phyloP scores from a whole-genome alignment of 495 filamentous ascomycete genomes.

The Niebla homalea region DNA sequence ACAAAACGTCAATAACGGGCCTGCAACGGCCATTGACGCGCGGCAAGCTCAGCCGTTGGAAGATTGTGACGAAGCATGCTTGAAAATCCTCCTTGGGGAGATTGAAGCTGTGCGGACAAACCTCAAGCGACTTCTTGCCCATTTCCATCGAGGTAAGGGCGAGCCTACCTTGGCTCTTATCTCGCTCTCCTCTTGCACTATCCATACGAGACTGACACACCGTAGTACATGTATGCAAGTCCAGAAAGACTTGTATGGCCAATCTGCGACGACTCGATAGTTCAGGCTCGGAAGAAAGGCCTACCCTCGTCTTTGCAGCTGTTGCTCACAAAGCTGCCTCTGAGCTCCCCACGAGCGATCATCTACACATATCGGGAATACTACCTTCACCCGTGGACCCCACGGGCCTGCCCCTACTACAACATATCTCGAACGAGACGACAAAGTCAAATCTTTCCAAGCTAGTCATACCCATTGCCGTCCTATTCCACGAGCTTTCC shows the following conservation, averaged over 20 bases:
- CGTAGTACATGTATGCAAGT: conserved; percentile 61
- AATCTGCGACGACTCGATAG: conserved; percentile 52
- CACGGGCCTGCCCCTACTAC: conserved; percentile 49
- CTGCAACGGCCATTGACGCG: conserved; percentile 12
- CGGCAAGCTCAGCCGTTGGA: conserved; percentile 11
- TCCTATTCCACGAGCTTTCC: conserved; percentile 34
- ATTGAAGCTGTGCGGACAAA: conserved; percentile 37
- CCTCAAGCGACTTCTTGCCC: conserved; percentile 33
- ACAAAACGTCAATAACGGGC: conserved; percentile 17
- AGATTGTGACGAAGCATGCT: conserved; percentile 10
- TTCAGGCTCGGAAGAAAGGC: conserved; percentile 15
- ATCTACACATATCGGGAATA: neutral
- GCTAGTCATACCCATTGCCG: conserved; percentile 58
- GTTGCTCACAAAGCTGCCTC: neutral
- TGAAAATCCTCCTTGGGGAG: conserved; percentile 29
- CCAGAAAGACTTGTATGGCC: conserved; percentile 54
- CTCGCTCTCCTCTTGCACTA: conserved; percentile 3
- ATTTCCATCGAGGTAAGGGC: conserved; percentile 42
- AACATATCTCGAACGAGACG: conserved; percentile 55
- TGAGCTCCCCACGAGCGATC: neutral
- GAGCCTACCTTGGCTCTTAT: neutral
- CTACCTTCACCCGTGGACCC: neutral
- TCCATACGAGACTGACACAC: conserved; percentile 4
- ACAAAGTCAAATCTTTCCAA: conserved; percentile 58
- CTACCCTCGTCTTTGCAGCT: conserved; percentile 52